These are phyloP conservation scores for Aphanoascus verrucosus DNA, from an alignment of 2,329 filamentous ascomycete species.

Conservation along the genomic window DNA sequence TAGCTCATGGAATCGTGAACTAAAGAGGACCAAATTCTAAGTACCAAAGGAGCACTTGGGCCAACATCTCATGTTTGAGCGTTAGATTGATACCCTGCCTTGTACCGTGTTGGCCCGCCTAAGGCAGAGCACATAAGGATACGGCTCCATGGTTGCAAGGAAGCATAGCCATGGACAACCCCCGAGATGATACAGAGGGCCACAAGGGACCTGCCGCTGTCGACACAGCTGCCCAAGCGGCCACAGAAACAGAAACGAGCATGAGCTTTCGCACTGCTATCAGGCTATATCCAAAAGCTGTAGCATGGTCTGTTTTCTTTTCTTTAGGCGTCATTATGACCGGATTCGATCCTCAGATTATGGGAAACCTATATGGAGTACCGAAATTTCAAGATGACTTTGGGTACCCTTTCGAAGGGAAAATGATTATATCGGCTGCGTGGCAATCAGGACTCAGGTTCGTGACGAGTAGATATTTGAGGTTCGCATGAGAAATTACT, in stretches of 20 bases:
- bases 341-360: slow-evolving; percentile 54
- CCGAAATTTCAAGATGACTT: slow-evolving; percentile 49
- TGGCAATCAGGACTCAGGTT: slow-evolving; percentile 31
- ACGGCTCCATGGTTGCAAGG: not conserved
- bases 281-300: slow-evolving; percentile 37
- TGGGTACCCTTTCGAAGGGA: slow-evolving; percentile 41
- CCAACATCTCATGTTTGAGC: no score
- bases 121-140: no score
- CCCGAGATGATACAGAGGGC: slow-evolving; percentile 3
- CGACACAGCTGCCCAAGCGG: slow-evolving; percentile 1
- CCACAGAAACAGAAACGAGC: slow-evolving; percentile 6
- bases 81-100: no score
- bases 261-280: slow-evolving; percentile 20
- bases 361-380: slow-evolving; percentile 52
- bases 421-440: slow-evolving; percentile 36
- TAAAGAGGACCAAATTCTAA: no score
- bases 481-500: not conserved
- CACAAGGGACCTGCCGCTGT: not conserved
- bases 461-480: not conserved
- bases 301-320: slow-evolving; percentile 28
- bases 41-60: no score
- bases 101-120: no score
- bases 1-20: no score
- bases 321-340: slow-evolving; percentile 27
- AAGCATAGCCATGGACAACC: not conserved